These are phyloP conservation scores for Neolentinus lepideus DNA, from an alignment of 1,284 basidiomycete species.

Conservation along the genomic window DNA sequence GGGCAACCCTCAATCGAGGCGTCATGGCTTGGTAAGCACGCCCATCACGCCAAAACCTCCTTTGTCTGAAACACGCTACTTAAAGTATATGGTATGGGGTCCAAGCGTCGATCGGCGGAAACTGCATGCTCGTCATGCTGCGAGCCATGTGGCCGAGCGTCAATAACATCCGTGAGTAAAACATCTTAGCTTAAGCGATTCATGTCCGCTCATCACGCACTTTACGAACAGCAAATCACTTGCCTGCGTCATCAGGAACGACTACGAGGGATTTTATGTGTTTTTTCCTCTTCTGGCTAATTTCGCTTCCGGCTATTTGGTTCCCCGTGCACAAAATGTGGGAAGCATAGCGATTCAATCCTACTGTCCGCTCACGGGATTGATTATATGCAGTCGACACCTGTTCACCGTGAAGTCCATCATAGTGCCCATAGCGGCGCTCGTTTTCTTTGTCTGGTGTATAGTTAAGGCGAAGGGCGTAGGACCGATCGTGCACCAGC, in stretches of 20 bases:
- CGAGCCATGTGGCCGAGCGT: constrained; percentile 70
- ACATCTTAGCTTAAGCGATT: constrained; percentile 2
- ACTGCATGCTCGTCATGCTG: constrained; percentile 68
- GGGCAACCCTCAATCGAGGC: constrained; percentile 59
- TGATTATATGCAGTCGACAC: constrained; percentile 43
- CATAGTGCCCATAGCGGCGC: constrained; percentile 64
- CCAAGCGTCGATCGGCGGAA: constrained; percentile 76
- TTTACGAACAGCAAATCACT: constrained; percentile 42
- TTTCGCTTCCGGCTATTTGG: constrained; percentile 75
- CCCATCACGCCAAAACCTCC: constrained; percentile 2
- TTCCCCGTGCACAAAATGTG: constrained; percentile 78
- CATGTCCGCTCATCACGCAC: not conserved
- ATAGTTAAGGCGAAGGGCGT: constrained; percentile 76
- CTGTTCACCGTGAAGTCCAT: constrained; percentile 79
- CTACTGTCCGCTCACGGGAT: constrained; percentile 7
- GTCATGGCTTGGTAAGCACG: constrained; percentile 67
- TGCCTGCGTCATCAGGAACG: constrained; percentile 66
- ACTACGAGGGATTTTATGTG: constrained; percentile 67
- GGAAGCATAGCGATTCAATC: constrained; percentile 17
- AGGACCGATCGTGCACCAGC: constrained; percentile 72
- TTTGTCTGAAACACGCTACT: constrained; percentile 12
- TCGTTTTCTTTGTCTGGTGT: constrained; percentile 79
- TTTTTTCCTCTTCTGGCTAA: constrained; percentile 85
- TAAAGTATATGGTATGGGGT: constrained; percentile 72
- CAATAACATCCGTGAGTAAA: constrained; percentile 52